Evolutionary conservation across 2,329 filamentous ascomycete species (phyloP).

Genomic region (Helotiales sp.): DNA sequence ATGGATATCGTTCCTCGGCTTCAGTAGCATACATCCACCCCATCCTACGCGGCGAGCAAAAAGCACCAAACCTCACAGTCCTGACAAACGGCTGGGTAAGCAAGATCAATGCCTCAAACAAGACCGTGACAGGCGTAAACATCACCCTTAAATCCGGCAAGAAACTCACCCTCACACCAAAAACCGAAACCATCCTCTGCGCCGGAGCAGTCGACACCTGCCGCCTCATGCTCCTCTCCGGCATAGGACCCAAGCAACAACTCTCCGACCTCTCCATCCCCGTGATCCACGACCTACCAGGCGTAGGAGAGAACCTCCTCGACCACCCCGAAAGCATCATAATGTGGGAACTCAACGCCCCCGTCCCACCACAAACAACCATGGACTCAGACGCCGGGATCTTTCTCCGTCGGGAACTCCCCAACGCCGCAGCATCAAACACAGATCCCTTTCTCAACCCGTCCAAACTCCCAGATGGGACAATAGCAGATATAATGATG

Average conservation of each 20-base stretch:
- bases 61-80: conserved; percentile 79
- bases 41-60: conserved; percentile 80
- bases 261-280: conserved; percentile 35
- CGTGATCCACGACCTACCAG: conserved; percentile 33
- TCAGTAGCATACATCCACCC: conserved; percentile 93
- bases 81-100: conserved; percentile 87
- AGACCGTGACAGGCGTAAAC: conserved; percentile 72
- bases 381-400: conserved; percentile 54
- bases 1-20: conserved; percentile 79
- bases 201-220: conserved; percentile 40
- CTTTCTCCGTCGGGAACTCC: conserved; percentile 76
- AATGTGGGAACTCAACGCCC: conserved; percentile 47
- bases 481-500: conserved; percentile 89
- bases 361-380: conserved; percentile 39
- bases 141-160: conserved; percentile 58
- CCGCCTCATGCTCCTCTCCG: conserved; percentile 41
- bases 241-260: conserved; percentile 37
- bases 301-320: conserved; percentile 39
- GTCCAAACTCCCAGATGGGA: conserved; percentile 59
- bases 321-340: conserved; percentile 45
- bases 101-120: conserved; percentile 67
- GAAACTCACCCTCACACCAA: conserved; percentile 59
- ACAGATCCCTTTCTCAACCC: conserved; percentile 42
- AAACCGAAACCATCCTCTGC: conserved; percentile 64
- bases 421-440: conserved; percentile 59